phyloP scores from a whole-genome alignment of 2,329 filamentous ascomycete genomes.

The Trichoderma sp. region DNA sequence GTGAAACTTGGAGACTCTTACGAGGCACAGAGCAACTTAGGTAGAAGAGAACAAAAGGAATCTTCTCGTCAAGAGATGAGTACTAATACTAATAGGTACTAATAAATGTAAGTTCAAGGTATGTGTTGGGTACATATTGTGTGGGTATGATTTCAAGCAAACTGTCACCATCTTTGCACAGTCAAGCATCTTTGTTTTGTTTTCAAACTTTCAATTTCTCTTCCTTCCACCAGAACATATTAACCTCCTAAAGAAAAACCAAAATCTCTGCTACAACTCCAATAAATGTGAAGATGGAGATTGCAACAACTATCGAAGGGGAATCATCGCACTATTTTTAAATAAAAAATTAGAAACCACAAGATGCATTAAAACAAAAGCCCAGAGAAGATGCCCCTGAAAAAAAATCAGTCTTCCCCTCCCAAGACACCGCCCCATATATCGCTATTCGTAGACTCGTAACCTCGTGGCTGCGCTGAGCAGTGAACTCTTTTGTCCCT shows the following conservation, averaged over 20 bases:
- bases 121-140: neutral
- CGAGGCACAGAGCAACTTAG: neutral
- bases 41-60: neutral
- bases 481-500: slow-evolving; percentile 16
- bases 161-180: neutral
- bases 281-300: slow-evolving; percentile 23
- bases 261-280: slow-evolving; percentile 29
- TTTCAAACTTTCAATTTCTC: neutral
- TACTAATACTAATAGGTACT: slow-evolving; percentile 22
- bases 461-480: slow-evolving; percentile 34
- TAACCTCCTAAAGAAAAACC: neutral
- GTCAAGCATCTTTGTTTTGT: neutral
- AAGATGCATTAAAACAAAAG: slow-evolving; percentile 9
- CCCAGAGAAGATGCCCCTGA: neutral
- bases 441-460: slow-evolving; percentile 32
- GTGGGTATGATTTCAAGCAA: slow-evolving; percentile 1
- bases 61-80: neutral
- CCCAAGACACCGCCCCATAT: slow-evolving; percentile 14
- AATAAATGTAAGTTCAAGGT: slow-evolving; percentile 22
- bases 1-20: neutral
- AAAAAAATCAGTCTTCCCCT: slow-evolving; percentile 5
- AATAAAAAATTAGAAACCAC: slow-evolving; percentile 17
- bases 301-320: slow-evolving; percentile 22
- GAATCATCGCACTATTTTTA: slow-evolving; percentile 24
- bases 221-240: neutral